Evolutionary conservation across 306 rosid genomes (phyloP).

Genomic region (Mimosa bimucronata): DNA sequence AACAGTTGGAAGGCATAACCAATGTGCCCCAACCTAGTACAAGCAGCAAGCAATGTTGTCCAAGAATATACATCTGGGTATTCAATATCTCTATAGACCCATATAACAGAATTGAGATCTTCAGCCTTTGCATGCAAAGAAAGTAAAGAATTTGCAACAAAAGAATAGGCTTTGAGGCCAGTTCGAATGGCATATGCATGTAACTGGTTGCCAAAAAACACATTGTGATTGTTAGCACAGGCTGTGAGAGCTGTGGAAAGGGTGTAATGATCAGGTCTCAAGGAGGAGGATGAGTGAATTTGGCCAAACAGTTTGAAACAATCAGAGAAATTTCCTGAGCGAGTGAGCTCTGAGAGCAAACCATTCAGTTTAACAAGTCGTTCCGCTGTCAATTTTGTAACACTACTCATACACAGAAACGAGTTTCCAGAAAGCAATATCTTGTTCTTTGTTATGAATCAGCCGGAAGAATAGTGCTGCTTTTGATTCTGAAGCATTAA

Average conservation of each 20-base stretch:
- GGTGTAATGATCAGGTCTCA: conserved; percentile 67
- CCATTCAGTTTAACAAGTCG: conserved; percentile 54
- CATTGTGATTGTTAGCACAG: conserved; percentile 43
- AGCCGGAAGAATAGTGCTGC: background rate
- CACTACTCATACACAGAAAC: background rate
- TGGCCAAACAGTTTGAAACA: conserved; percentile 51
- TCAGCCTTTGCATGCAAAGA: conserved; percentile 60
- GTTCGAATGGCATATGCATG: conserved; percentile 54
- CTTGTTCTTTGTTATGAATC: background rate
- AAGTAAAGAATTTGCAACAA: conserved; percentile 68
- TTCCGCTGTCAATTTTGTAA: conserved; percentile 15
- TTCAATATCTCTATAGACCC: conserved; percentile 48
- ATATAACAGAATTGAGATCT: conserved; percentile 40
- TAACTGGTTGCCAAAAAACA: conserved; percentile 58
- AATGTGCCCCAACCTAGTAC: conserved; percentile 48
- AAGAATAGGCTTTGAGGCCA: conserved; percentile 57
- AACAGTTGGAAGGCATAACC: conserved; percentile 53
- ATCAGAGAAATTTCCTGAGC: conserved; percentile 47
- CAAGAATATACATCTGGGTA: conserved; percentile 66
- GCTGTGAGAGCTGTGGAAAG: conserved; percentile 66
- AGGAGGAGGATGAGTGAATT: conserved; percentile 53
- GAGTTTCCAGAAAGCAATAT: conserved; percentile 18
- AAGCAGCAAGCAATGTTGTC: conserved; percentile 73
- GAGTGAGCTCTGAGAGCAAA: conserved; percentile 51
- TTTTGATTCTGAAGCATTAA: background rate